Evolutionary conservation across 768 basidiomycete species (phyloP).

Genomic region (Leccinum sublutescens): DNA sequence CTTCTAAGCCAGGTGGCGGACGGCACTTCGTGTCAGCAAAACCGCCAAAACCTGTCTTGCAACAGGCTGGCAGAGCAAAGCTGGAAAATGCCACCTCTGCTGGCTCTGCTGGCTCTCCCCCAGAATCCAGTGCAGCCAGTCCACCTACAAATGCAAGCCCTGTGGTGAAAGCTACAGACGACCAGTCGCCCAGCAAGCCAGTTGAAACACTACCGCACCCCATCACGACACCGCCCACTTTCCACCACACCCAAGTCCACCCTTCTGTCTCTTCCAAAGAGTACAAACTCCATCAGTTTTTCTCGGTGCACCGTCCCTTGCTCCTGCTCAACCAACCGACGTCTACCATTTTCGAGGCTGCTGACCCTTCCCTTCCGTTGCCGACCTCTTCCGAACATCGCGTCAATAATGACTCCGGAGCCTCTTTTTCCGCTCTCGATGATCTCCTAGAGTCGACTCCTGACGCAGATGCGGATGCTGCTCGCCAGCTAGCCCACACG

Average conservation of each 20-base stretch:
- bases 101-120: constrained; percentile 26
- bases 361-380: constrained; percentile 17
- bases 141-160: constrained; percentile 13
- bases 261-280: constrained; percentile 62
- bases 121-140: constrained; percentile 25
- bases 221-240: constrained; percentile 8
- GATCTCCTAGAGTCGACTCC: constrained; percentile 49
- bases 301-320: constrained; percentile 77
- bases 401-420: constrained; percentile 29
- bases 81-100: constrained; percentile 40
- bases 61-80: constrained; percentile 37
- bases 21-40: constrained; percentile 76
- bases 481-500: constrained; percentile 74
- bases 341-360: constrained; percentile 49
- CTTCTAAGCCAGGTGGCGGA: constrained; percentile 71
- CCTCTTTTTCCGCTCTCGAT: constrained; percentile 33
- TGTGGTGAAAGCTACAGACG: constrained; percentile 27
- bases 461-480: constrained; percentile 78
- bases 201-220: constrained; percentile 21
- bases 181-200: constrained; percentile 27
- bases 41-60: constrained; percentile 48
- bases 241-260: constrained; percentile 36
- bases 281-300: constrained; percentile 81
- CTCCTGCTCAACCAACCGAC: constrained; percentile 65
- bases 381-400: constrained; percentile 18